A percentile compares a stretch with the other conserved stretches of the same genome.
phyloP scores from a whole-genome alignment of 305 asterid genomes.

The Fraxinus sp. region DNA sequence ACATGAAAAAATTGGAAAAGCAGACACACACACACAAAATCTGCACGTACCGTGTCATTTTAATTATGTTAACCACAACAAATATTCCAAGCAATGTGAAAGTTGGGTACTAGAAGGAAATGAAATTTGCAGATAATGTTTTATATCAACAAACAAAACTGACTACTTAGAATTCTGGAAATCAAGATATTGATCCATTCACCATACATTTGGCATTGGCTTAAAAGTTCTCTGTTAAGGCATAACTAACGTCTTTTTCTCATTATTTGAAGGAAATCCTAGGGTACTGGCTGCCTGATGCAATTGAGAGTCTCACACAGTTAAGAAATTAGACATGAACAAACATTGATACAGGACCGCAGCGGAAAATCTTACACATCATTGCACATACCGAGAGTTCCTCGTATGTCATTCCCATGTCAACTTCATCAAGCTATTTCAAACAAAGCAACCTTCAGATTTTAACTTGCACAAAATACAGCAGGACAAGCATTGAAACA shows the following conservation, averaged over 20 bases:
- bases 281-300: not conserved
- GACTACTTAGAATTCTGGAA: not conserved
- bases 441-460: constrained; percentile 26
- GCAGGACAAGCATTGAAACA: not conserved
- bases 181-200: not conserved
- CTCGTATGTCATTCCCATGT: constrained; percentile 98
- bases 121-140: not conserved
- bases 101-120: not conserved
- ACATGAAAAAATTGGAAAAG: not conserved
- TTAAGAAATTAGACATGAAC: constrained; percentile 35
- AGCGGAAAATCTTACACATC: constrained; percentile 87
- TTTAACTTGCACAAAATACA: constrained; percentile 9
- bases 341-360: constrained; percentile 96
- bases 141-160: not conserved
- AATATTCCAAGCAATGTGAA: not conserved
- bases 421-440: constrained; percentile 92
- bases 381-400: constrained; percentile 90
- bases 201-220: not conserved
- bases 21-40: not conserved
- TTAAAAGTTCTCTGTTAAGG: not conserved
- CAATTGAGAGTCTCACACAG: not conserved
- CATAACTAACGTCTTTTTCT: not conserved
- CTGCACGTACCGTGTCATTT: not conserved
- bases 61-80: not conserved
- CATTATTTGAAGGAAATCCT: not conserved